Conservation (phyloP, 306 rosid genomes). For the Lathyrus aphaca region DNA sequence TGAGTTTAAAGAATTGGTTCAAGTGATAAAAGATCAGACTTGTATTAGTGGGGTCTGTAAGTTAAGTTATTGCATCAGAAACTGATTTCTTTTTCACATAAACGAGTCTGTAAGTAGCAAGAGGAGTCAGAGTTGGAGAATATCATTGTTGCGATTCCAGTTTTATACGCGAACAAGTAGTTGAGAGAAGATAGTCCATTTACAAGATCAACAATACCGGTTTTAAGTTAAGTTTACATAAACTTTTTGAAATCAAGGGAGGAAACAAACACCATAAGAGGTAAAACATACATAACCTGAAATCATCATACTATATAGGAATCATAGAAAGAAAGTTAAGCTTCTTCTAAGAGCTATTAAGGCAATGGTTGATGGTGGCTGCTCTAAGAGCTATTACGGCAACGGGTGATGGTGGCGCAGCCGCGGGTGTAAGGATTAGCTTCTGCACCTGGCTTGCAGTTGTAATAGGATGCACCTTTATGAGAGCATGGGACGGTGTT, state of each 20-base stretch:
- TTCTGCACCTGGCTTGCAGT: constrained; percentile 65
- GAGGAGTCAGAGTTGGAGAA: too few species aligned
- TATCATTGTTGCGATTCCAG: too few species aligned
- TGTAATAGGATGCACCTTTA: constrained; percentile 84
- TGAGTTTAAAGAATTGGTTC: too few species aligned
- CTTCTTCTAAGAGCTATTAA: constrained; percentile 37
- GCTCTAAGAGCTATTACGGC: constrained; percentile 52
- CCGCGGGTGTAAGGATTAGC: constrained; percentile 86
- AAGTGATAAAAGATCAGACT: too few species aligned
- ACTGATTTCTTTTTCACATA: too few species aligned
- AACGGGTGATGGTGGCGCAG: constrained; percentile 70
- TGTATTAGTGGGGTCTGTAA: too few species aligned
- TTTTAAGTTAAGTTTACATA: constrained; percentile 33
- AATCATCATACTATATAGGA: constrained; percentile 14
- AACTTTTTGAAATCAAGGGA: neutral
- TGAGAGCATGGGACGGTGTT: constrained; percentile 80
- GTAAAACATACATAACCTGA: constrained; percentile 14
- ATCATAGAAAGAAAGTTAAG: constrained; percentile 6
- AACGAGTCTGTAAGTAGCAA: too few species aligned
- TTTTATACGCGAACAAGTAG: neutral
- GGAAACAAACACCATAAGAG: constrained; percentile 6
- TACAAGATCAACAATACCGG: constrained; percentile 24
- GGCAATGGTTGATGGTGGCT: constrained; percentile 69
- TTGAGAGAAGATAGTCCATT: constrained; percentile 7
- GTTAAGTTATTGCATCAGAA: too few species aligned